Evolutionary conservation across 805 yeast genomes (phyloP).

Genomic region (Ogataea polymorpha): DNA sequence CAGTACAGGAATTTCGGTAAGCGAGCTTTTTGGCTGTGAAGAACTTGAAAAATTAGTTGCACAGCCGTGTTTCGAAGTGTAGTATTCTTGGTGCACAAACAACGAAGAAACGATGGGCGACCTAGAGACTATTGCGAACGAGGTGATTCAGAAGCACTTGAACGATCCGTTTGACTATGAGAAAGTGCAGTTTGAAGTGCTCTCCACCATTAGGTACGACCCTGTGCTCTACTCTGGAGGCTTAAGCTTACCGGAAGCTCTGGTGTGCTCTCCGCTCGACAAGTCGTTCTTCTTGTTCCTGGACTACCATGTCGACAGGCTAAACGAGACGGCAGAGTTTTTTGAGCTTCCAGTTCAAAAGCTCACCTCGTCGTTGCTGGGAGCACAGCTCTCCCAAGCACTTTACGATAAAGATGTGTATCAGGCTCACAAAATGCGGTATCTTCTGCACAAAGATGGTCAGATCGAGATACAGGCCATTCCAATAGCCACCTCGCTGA

Average conservation of each 20-base stretch:
- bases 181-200: conserved; percentile 44
- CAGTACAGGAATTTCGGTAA: conserved; percentile 6
- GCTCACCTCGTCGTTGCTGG: conserved; percentile 41
- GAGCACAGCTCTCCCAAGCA: conserved; percentile 39
- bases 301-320: conserved; percentile 59
- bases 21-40: conserved; percentile 5
- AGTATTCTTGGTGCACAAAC: not conserved
- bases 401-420: conserved; percentile 30
- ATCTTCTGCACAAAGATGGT: conserved; percentile 35
- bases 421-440: conserved; percentile 46
- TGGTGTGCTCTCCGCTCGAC: conserved; percentile 24
- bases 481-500: conserved; percentile 12
- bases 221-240: conserved; percentile 45
- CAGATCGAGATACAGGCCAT: conserved; percentile 33
- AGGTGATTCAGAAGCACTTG: conserved; percentile 10
- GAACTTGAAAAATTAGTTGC: not conserved
- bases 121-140: conserved; percentile 6
- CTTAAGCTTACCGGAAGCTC: conserved; percentile 23
- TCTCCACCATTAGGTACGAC: conserved; percentile 76
- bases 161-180: conserved; percentile 16
- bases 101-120: not conserved
- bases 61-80: conserved; percentile 11
- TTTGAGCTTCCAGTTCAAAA: conserved; percentile 43
- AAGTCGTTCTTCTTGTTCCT: conserved; percentile 54
- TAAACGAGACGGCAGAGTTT: conserved; percentile 50